These are phyloP conservation scores for Testicularia cyperi DNA, from an alignment of 1,284 basidiomycete species.

Conservation along the genomic window DNA sequence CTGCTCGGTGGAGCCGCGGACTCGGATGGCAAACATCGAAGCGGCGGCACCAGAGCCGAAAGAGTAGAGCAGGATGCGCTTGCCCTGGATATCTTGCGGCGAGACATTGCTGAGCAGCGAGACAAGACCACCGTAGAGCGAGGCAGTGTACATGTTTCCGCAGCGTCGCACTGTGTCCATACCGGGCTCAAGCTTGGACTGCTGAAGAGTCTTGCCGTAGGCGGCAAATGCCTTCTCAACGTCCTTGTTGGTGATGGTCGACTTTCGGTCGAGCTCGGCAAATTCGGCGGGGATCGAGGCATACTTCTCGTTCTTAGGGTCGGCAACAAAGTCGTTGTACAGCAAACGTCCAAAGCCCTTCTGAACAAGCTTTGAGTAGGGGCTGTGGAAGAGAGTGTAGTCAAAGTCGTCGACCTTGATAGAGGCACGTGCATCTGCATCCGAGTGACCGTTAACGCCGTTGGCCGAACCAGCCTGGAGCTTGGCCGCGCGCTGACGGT, in stretches of 20 bases:
- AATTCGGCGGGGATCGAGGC: conserved; percentile 70
- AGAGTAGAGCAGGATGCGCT: conserved; percentile 78
- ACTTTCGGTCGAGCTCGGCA: conserved; percentile 68
- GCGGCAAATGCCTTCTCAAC: conserved; percentile 74
- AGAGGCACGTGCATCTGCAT: conserved; percentile 37
- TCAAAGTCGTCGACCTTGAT: conserved; percentile 79
- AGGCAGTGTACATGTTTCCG: conserved; percentile 99
- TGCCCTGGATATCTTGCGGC: conserved; percentile 52
- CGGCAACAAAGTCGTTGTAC: conserved; percentile 87
- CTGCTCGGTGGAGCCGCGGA: conserved; percentile 80
- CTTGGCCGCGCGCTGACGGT: conserved; percentile 78
- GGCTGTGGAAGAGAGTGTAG: conserved; percentile 79
- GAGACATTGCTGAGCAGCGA: conserved; percentile 60
- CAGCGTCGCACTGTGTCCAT: conserved; percentile 57
- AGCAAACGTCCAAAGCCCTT: conserved; percentile 92
- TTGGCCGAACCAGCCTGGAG: conserved; percentile 21
- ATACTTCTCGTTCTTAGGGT: conserved; percentile 72
- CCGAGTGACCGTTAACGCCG: conserved; percentile 35
- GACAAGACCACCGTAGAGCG: conserved; percentile 88
- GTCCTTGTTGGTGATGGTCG: conserved; percentile 77
- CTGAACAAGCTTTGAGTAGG: conserved; percentile 97
- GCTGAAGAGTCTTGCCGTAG: conserved; percentile 42
- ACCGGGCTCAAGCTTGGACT: conserved; percentile 52
- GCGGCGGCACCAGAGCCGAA: conserved; percentile 91
- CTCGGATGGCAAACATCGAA: conserved; percentile 81